Base-by-base conservation (phyloP, 345 rosid genomes). In the Rhodomyrtus tomentosa region DNA sequence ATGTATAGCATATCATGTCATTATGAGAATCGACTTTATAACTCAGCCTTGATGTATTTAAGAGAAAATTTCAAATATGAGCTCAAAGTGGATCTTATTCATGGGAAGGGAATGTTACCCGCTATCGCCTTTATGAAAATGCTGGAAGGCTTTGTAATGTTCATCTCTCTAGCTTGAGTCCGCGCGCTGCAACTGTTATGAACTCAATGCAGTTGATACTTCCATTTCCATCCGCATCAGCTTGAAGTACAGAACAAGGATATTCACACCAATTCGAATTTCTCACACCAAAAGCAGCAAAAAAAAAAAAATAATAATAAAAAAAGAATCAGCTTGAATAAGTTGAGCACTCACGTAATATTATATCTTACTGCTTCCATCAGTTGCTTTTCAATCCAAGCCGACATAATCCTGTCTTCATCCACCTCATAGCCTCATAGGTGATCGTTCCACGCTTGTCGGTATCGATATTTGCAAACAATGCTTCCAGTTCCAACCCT, bases 141-240 rank as follows among this genome's bases (percentile, higher is more conserved):
- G 90, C 88, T 91, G 96, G 62, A 96, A 96, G 82, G 98, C 96
- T 90, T 91, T 95, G 90, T 87, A 87, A 50, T 90, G 91, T 49
- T 93, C 99, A 25, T 95, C 93, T 81, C 93, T 94, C 97, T 51
- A 94, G 90, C 88, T 90, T 91, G 86, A 93, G 92, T 87, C 92
- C 93, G 86, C 93, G 96, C 99, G 94, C 92, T 54, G 98, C 94
- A 2, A 95, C 96, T 32, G 99, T 89, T 50, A 95, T 91, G 56
- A 96, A 96, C 88, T 94, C 98, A 16, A 92, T 93, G 90, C 93
- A 94, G 85, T 96, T 96, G 8, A 96, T 96, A 5, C 90, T 86
- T 38, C 96, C 98, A 82, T 95, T 93, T 82, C 96, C 96, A 89
- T 96, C 98, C 82, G 92, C 95, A 90, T 95, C 98, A 88, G 96